Conservation (phyloP, 805 yeast genomes). For the Schwanniomyces pseudopolymorphus region DNA sequence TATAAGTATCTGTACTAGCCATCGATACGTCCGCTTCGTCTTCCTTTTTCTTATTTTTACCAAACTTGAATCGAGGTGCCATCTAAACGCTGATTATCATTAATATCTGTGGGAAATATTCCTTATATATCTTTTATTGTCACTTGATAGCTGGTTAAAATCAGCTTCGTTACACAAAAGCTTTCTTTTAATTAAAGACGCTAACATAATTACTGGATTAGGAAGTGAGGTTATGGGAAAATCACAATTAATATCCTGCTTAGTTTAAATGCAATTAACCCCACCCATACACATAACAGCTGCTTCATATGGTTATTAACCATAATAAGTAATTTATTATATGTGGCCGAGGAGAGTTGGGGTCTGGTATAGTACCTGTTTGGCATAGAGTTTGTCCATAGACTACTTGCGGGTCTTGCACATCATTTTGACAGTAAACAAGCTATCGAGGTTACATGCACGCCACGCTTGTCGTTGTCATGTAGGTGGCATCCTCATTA, state of each 20-base stretch:
- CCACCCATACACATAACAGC: not conserved
- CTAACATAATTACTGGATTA: not conserved
- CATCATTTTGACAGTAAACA: not conserved
- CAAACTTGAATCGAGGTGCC: slow-evolving; percentile 58
- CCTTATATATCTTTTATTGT: not conserved
- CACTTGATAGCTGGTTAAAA: slow-evolving; percentile 1
- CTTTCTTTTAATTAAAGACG: slow-evolving; percentile 1
- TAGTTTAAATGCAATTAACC: not conserved
- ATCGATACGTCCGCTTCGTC: slow-evolving; percentile 7
- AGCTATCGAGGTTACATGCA: not conserved
- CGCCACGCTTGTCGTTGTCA: not conserved
- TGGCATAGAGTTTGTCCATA: too few relatives aligned
- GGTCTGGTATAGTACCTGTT: too few relatives aligned
- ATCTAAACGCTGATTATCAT: slow-evolving; percentile 18
- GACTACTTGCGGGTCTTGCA: too few relatives aligned
- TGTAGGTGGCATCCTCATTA: not conserved
- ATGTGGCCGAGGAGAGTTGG: not conserved
- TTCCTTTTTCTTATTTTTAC: slow-evolving; percentile 42
- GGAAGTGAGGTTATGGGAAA: slow-evolving; percentile 4
- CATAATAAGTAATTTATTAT: not conserved
- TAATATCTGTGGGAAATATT: not conserved
- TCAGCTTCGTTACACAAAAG: not conserved
- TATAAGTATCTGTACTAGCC: slow-evolving; percentile 6
- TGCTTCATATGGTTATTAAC: not conserved
- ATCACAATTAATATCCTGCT: not conserved